Evolutionary conservation across 2,329 filamentous ascomycete genomes (phyloP).

Genomic region (Xylaria sp.): DNA sequence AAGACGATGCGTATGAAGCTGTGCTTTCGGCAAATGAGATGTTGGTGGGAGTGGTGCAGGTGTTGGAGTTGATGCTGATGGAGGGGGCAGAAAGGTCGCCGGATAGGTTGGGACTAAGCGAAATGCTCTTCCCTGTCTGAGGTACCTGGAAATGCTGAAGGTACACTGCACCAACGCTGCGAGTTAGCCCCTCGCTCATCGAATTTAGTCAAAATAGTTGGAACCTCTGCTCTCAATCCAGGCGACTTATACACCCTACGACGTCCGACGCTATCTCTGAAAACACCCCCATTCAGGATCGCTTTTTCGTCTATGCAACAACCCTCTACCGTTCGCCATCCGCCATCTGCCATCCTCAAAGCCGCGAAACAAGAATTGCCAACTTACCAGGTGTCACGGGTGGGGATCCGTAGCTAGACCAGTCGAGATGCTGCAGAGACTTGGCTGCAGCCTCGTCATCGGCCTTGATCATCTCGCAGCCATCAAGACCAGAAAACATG

Average conservation of each 20-base stretch:
- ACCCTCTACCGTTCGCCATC: not conserved
- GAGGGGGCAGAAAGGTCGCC: slow-evolving; percentile 74
- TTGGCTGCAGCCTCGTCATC: slow-evolving; percentile 74
- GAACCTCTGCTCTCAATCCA: not conserved
- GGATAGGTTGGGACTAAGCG: slow-evolving; percentile 65
- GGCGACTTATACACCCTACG: not conserved
- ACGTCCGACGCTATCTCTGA: not conserved
- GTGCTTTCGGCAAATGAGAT: slow-evolving; percentile 19
- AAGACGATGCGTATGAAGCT: slow-evolving; percentile 9
- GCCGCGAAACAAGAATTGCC: slow-evolving; percentile 11
- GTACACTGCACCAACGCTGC: slow-evolving; percentile 38
- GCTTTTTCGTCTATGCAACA: not conserved
- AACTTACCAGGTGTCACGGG: slow-evolving; percentile 89
- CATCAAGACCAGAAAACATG: slow-evolving; percentile 75
- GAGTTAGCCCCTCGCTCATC: slow-evolving; percentile 32
- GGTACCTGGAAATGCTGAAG: slow-evolving; percentile 43
- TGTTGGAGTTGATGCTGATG: slow-evolving; percentile 43
- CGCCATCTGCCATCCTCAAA: not conserved
- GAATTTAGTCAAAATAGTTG: not conserved
- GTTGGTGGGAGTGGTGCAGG: slow-evolving; percentile 27
- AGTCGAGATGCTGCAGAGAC: slow-evolving; percentile 74
- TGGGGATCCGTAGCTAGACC: slow-evolving; percentile 78
- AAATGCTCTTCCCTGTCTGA: slow-evolving; percentile 56
- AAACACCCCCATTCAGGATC: too few relatives aligned
- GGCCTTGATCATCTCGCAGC: slow-evolving; percentile 70